Base-by-base conservation (phyloP, 192 early-diverging fungal genomes). In the Dissophora globulifera region DNA sequence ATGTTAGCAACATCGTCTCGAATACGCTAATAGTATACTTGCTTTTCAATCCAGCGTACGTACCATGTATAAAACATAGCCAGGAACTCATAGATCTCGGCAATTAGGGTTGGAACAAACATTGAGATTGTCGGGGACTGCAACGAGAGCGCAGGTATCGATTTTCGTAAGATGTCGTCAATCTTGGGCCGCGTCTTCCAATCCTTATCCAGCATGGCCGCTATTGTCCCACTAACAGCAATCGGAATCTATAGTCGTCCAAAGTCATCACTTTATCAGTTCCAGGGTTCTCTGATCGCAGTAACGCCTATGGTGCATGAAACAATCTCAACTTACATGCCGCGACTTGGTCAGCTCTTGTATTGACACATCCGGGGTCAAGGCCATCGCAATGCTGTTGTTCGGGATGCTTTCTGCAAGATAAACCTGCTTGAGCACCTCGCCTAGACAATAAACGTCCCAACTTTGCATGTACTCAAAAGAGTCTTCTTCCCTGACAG, bases 71-170 rank as follows among this genome's bases (percentile, higher is more conserved):
- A 78, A 54, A 88, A 86, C 43, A 70, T 71, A 0, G 87, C 81
- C 35, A 86, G 49, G 50, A 82, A 88, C 6, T 86, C 85, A 50
- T 88, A 88, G 53, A 88, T 83, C 47, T 88, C 87, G 0, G 83
- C 72, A 32, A 88, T 79, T 27, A 78, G 49, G 11, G 69, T 60
- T 8, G 78, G 79, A 38, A 88, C 71, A 35, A 84, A 85, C 32
- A 83, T 71, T 5, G 83, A 71, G 16, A 69, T 70, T 4, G 46
- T 57, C 4, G 81, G 69, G 16, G 84, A 79, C 27, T 69, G 59
- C 10, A 80, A 31, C 7, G 80, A 74, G 41, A 82, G 84, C 4
- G 69, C 63, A 0, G 84, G 83, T 25, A 84, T 80, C 0, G 86
- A 82, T 15, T 83, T 78, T 35, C 57, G 83, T 10, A 88, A 56